Evolutionary conservation across 192 early-diverging fungal species (phyloP).

Genomic region (Coemansia furcata): DNA sequence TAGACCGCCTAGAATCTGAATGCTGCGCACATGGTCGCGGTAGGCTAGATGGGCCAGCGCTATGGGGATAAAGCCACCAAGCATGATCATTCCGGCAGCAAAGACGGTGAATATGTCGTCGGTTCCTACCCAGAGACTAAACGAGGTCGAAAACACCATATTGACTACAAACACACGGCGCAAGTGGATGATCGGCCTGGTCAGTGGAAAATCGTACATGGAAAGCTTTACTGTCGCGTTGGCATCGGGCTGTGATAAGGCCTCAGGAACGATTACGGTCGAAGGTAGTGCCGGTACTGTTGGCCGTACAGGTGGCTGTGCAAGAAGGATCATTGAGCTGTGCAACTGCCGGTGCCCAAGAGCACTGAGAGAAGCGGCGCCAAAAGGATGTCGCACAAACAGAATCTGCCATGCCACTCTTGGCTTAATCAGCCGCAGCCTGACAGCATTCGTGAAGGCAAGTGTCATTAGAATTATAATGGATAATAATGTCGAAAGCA

Average conservation of each 20-base stretch:
- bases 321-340: background rate
- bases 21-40: slow-evolving; percentile 33
- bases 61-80: slow-evolving; percentile 38
- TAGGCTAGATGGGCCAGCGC: slow-evolving; percentile 27
- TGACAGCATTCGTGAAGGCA: background rate
- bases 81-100: slow-evolving; percentile 21
- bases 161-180: slow-evolving; percentile 43
- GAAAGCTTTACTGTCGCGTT: slow-evolving; percentile 22
- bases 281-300: background rate
- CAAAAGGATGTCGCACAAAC: background rate
- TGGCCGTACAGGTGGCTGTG: background rate
- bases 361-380: background rate
- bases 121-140: slow-evolving; percentile 27
- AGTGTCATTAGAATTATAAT: background rate
- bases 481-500: background rate
- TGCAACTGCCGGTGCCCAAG: background rate
- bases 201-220: slow-evolving; percentile 50
- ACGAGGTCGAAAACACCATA: slow-evolving; percentile 19
- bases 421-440: background rate
- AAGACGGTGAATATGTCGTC: slow-evolving; percentile 37
- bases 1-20: slow-evolving; percentile 37
- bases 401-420: background rate
- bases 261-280: background rate
- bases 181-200: slow-evolving; percentile 18
- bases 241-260: background rate